Base-by-base conservation (phyloP, 345 rosid species). In the Trapa incisa region DNA sequence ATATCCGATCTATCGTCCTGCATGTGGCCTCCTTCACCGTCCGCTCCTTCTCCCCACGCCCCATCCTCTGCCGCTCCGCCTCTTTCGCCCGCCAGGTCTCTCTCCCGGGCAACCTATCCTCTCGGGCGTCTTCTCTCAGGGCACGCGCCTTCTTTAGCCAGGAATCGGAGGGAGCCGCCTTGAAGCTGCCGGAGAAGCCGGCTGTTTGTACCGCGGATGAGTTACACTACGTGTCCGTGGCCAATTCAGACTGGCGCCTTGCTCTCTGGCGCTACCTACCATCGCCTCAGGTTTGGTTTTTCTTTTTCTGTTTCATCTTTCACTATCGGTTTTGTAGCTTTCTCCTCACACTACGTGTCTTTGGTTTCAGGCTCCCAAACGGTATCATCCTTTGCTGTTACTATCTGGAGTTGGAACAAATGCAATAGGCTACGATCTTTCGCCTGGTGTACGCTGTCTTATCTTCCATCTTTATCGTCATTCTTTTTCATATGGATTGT, bases 331-430 rank as follows among this genome's bases (percentile, higher is more conserved):
- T 13, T 43, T 9, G 37, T 5, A 60, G 47, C 47, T 38, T 22
- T 54, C 32, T 1, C 36, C 35, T 37, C 70, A 17, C 22, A 53
- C 35, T 33, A n/a, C 38, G 3, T 67, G 70, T 4, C 15, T 16
- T 6, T 29, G 12, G 50, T 73, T 70, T 22, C 72, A 93, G 97
- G 96, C 87, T 12, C 88, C 95, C 6, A 57, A 63, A 22, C 87
- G 96, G 83, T 89, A 82, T 72, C 99, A 91, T 63, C 99, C 99
- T 38, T 82, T 94, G 66, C 71, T 94, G 80, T 79, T 94, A 12
- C 71, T 94, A 65, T 94, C 99, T 69, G 97, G 99, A 60, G 92
- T 94, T 17, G 99, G 97, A 68, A 91, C 96, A 17, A 94, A 89
- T 81, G 96, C 99, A 63, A 87, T 94, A 22, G 97, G 97, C 43